Percentiles rank a stretch among this genome's conserved stretches.
Conservation (phyloP, 768 basidiomycete genomes). For the Mycena filopes region DNA sequence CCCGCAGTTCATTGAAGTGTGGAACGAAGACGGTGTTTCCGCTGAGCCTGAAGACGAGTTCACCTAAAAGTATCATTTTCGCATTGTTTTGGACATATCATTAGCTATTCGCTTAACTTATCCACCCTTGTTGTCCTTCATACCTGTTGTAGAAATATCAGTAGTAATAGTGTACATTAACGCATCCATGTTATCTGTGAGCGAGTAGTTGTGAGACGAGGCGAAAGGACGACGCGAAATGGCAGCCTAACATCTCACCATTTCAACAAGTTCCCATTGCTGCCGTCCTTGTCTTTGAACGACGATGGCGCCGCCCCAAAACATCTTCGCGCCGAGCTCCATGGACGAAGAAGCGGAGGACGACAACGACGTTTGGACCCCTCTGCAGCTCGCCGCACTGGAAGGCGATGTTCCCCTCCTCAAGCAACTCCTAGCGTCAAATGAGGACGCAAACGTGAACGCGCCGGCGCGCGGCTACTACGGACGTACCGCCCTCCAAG, state of each 20-base stretch:
- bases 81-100: conserved; percentile 3
- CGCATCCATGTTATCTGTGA: too few species aligned
- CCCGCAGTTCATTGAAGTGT: conserved; percentile 76
- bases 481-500: conserved; percentile 30
- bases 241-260: too few species aligned
- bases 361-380: conserved; percentile 30
- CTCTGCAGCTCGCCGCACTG: conserved; percentile 26
- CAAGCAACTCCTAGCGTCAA: conserved; percentile 13
- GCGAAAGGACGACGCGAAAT: too few species aligned
- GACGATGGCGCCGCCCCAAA: conserved; percentile 1
- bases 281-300: neutral
- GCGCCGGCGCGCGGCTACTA: conserved; percentile 29
- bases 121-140: conserved; percentile 16
- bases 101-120: conserved; percentile 18
- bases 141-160: conserved; percentile 26
- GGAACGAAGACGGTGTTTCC: conserved; percentile 83
- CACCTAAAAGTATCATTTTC: conserved; percentile 37
- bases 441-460: conserved; percentile 19
- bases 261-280: too few species aligned
- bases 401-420: conserved; percentile 24
- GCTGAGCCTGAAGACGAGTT: conserved; percentile 71
- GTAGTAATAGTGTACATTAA: conserved; percentile 11
- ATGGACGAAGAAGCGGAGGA: conserved; percentile 28
- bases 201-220: too few species aligned
- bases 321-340: conserved; percentile 16